Evolutionary conservation across 192 early-diverging fungal species (phyloP).

Genomic region (Gryganskiella cystojenkinii): DNA sequence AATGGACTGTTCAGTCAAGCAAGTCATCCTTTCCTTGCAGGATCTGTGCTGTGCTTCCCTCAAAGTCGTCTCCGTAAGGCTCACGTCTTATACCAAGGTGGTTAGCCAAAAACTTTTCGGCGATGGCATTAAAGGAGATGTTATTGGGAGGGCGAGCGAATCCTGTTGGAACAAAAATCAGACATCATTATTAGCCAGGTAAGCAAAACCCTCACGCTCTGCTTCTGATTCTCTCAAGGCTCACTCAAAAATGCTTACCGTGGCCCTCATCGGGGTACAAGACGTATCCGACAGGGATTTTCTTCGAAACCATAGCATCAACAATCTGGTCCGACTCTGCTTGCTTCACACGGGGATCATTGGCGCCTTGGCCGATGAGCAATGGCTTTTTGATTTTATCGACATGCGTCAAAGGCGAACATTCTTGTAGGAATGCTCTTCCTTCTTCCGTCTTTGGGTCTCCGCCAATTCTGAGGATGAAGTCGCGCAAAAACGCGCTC

Average conservation of each 20-base stretch:
- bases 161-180: too few species aligned
- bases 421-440: constrained; percentile 21
- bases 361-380: constrained; percentile 53
- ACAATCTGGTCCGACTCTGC: constrained; percentile 59
- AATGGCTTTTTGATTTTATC: constrained; percentile 53
- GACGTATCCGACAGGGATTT: constrained; percentile 48
- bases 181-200: too few species aligned
- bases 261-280: constrained; percentile 56
- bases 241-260: too few species aligned
- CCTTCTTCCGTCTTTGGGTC: constrained; percentile 49
- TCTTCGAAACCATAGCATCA: constrained; percentile 31
- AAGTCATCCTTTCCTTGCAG: constrained; percentile 23
- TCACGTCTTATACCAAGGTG: constrained; percentile 34
- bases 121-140: constrained; percentile 45
- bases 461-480: constrained; percentile 43
- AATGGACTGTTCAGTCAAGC: not conserved
- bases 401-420: constrained; percentile 41
- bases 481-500: constrained; percentile 15
- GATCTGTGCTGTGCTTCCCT: constrained; percentile 23
- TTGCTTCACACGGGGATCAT: constrained; percentile 57
- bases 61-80: constrained; percentile 13
- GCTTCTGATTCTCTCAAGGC: too few species aligned
- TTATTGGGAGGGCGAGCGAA: constrained; percentile 52
- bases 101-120: constrained; percentile 49
- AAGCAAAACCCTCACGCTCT: too few species aligned